These are phyloP conservation scores for Penicillium coprophilum DNA, from an alignment of 495 filamentous ascomycete species.

Conservation along the genomic window DNA sequence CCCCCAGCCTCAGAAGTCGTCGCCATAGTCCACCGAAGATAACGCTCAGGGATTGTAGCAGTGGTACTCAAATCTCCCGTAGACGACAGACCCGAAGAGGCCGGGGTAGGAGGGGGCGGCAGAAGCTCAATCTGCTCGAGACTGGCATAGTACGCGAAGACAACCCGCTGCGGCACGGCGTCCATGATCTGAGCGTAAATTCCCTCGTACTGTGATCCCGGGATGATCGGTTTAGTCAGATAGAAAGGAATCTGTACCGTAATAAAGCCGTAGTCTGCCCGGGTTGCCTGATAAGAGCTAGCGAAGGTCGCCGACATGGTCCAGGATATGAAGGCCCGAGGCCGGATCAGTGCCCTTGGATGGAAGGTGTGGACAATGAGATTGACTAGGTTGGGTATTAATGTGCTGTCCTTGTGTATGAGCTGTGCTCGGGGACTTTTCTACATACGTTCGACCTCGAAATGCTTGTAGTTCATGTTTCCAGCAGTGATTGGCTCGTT, in stretches of 20 bases:
- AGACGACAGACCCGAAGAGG: background rate
- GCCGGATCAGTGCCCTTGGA: constrained; percentile 33
- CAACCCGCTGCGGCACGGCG: constrained; percentile 38
- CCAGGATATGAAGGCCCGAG: constrained; percentile 40
- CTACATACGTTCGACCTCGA: constrained; percentile 51
- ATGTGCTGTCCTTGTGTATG: background rate
- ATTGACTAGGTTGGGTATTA: constrained; percentile 30
- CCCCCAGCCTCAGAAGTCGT: constrained; percentile 70
- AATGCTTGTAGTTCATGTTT: constrained; percentile 40
- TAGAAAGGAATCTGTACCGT: constrained; percentile 56
- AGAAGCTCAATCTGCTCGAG: constrained; percentile 57
- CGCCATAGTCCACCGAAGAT: constrained; percentile 66
- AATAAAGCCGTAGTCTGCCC: constrained; percentile 43
- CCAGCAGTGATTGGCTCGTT: constrained; percentile 19
- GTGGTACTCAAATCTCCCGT: background rate
- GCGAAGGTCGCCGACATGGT: constrained; percentile 34
- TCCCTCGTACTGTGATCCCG: background rate
- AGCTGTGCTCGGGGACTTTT: constrained; percentile 17
- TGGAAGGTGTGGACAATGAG: constrained; percentile 46
- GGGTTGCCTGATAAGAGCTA: background rate
- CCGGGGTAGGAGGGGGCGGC: background rate
- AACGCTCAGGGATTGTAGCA: constrained; percentile 15
- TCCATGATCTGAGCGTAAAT: constrained; percentile 32
- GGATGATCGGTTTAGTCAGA: background rate
- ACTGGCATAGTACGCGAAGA: constrained; percentile 57